phyloP scores from a whole-genome alignment of 345 rosid species.

The Citrus hindsii region DNA sequence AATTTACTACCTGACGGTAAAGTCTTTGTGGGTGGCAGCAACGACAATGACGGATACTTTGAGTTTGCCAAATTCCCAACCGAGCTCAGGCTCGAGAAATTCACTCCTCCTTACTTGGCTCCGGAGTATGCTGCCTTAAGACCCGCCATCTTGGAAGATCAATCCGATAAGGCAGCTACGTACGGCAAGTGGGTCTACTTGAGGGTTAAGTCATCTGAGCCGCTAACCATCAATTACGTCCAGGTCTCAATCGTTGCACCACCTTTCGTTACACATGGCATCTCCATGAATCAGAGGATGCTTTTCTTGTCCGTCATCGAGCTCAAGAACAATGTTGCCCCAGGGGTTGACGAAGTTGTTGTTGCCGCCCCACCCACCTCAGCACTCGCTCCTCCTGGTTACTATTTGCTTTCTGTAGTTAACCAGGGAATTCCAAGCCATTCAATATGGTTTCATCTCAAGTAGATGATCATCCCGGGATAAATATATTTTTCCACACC shows the following conservation, averaged over 20 bases:
- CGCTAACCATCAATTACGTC: not conserved
- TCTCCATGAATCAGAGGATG: conserved; percentile 73
- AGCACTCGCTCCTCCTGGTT: conserved; percentile 64
- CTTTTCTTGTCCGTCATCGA: conserved; percentile 24
- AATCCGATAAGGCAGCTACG: not conserved
- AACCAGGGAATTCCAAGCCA: conserved; percentile 48
- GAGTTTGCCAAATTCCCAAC: conserved; percentile 58
- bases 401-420: conserved; percentile 48
- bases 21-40: conserved; percentile 66
- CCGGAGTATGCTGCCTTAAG: conserved; percentile 21
- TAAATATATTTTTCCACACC: no score
- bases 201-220: conserved; percentile 11
- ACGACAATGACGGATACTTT: conserved; percentile 65
- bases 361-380: conserved; percentile 37
- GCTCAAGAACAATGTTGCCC: conserved; percentile 5
- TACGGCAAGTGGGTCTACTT: conserved; percentile 30
- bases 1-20: conserved; percentile 62
- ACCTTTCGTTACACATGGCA: conserved; percentile 65
- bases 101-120: conserved; percentile 69
- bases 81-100: conserved; percentile 70
- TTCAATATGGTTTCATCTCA: conserved; percentile 56
- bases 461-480: conserved; percentile 10
- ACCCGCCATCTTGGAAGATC: conserved; percentile 24
- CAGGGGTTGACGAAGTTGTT: conserved; percentile 9
- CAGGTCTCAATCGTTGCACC: conserved; percentile 53